Evolutionary conservation across 306 rosid species (phyloP), one percentile per base, ranked within the genome.

Genomic region (Fagus sylvatica): DNA sequence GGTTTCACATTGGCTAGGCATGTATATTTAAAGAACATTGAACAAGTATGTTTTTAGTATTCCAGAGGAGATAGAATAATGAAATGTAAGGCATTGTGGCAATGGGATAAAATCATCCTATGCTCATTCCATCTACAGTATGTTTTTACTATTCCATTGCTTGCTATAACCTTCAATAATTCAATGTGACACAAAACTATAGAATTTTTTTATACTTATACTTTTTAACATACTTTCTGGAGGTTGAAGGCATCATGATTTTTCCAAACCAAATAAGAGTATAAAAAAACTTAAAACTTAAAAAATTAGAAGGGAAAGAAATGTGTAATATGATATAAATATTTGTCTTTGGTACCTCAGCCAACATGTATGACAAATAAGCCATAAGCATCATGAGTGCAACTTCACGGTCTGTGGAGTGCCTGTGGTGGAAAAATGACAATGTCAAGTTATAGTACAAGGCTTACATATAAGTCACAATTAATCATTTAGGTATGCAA

Each of bases 341-440:
- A 7, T 7, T 19, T 64, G 30, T 64, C 13, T 64, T 36, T 76
- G 70, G 42, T 79, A 91, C 98, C 94, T 93, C 98, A n/a, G 97
- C 98, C 33, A 85, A 60, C 95, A 93, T 85, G 79, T 91, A 93
- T 51, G 98, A 85, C 60, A 91, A 83, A 86, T 93, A 93, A 76
- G 98, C 92, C 97, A 93, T 87, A 69, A 93, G 82, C 90, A 91
- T 93, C 98, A 93, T 93, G 64, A 93, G 89, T 41, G 98, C 95
- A 64, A 91, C 92, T 86, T 87, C 98, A 59, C 91, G 93, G 78
- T 91, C 92, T 22, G 97, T 91, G 17, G 98, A 93, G 81, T 91
- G 98, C 82, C 98, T 93, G 88, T 74, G 36, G 28, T 73, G 72
- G 69, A 82, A 74, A 69, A 84, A 75, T 40, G 59, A 79, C 37